Evolutionary conservation across 495 filamentous ascomycete genomes (phyloP), one percentile per base, ranked within the genome.

Genomic region (Parmelia sp.): DNA sequence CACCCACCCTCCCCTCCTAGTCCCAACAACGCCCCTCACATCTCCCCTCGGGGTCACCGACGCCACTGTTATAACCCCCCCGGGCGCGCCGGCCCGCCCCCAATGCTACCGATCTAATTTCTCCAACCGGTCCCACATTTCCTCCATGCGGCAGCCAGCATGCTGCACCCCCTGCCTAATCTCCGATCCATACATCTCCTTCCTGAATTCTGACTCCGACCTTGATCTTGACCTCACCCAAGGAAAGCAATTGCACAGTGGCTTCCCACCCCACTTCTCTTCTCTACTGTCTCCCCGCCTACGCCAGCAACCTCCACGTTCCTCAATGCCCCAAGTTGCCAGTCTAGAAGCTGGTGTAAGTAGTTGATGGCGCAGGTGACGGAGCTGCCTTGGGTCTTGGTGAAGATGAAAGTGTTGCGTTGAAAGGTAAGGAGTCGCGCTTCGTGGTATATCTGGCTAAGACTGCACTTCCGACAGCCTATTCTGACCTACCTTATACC

Each of bases 371-470:
- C 60, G 3, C 10, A 19, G 45, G 17, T 17, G 12, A 53, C 31
- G 27, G 60, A 61, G 60, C 44, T 61, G 45, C 60, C 17, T 8
- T 33, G 39, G 33, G 7, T 25, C 36, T 61, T 39, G 2, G 23
- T 27, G 45, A 51, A 51, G 15, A 61, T 23, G 45, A 51, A 60
- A 11, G 37, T 53, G 29, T 51, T 61, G 60, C 27, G 36, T 1
- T 10, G 44, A 44, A 61, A 61, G 31, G 60, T 29, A 4, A 61
- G 60, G 7, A 61, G 60, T 2, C 60, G 60, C 21, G 60, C 59
- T 61, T 49, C 42, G 42, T 6, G 21, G 35, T 53, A 57, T 33
- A 82, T 69, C 86, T 84, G 68, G 85, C 84, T n/a, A n/a, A n/a
- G n/a, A n/a, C n/a, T n/a, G n/a, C n/a, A n/a, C n/a, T n/a, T n/a